Evolutionary conservation across 805 yeast genomes (phyloP).

Genomic region (Cyberlindnera amylophila): DNA sequence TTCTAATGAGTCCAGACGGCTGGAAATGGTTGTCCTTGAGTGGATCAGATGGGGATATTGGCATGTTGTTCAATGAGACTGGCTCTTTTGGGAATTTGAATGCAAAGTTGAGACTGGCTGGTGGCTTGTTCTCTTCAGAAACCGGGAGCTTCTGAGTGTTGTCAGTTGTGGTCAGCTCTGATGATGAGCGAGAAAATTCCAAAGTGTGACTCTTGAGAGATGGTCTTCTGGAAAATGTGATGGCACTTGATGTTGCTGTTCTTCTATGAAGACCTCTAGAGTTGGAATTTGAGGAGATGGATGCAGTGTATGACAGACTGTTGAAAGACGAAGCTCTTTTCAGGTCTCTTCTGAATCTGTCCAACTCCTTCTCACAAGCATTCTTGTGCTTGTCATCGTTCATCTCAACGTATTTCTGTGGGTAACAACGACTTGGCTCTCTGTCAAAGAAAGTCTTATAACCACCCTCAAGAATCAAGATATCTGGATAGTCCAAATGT

Average conservation of each 20-base stretch:
- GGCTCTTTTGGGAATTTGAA: constrained; percentile 24
- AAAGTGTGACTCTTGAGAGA: constrained; percentile 18
- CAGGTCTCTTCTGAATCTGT: constrained; percentile 45
- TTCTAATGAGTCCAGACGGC: constrained; percentile 15
- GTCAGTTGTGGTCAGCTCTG: constrained; percentile 1
- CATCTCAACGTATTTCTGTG: constrained; percentile 85
- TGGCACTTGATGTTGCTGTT: constrained; percentile 22
- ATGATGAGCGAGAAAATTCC: constrained; percentile 16
- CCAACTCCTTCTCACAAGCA: constrained; percentile 52
- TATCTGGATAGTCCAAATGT: constrained; percentile 78
- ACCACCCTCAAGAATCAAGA: constrained; percentile 87
- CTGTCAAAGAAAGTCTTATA: constrained; percentile 71
- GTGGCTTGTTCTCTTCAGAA: constrained; percentile 22
- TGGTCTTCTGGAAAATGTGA: constrained; percentile 21
- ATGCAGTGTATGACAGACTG: constrained; percentile 23
- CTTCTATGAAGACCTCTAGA: constrained; percentile 21
- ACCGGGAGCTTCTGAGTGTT: neutral
- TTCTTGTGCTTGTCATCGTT: constrained; percentile 52
- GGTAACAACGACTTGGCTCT: constrained; percentile 58
- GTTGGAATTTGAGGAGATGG: constrained; percentile 5
- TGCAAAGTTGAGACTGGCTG: constrained; percentile 25
- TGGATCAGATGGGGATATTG: constrained; percentile 8
- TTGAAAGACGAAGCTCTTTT: constrained; percentile 36
- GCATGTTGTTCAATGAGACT: constrained; percentile 1
- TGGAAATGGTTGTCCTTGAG: constrained; percentile 2